phyloP scores from a whole-genome alignment of 305 asterid genomes.

The Rubia tinctorum region DNA sequence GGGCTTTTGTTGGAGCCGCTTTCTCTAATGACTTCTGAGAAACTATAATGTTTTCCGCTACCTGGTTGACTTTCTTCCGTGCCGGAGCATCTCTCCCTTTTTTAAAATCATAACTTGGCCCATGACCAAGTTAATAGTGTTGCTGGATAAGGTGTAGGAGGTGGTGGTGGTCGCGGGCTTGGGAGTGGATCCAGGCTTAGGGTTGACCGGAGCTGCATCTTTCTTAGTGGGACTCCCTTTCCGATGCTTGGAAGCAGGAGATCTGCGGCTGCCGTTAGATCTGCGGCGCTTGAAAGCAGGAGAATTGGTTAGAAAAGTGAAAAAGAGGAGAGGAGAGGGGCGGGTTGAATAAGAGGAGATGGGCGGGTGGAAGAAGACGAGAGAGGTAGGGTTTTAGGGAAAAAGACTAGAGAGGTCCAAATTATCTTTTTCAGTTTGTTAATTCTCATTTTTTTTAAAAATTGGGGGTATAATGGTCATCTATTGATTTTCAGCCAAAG shows the following conservation, averaged over 20 bases:
- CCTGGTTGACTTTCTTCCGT: not conserved
- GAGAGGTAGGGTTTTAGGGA: too few relatives aligned
- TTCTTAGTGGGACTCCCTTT: slow-evolving; percentile 12
- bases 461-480: too few relatives aligned
- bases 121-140: not conserved
- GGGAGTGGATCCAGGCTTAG: slow-evolving; percentile 9
- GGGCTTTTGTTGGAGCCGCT: not conserved
- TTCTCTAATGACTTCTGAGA: not conserved
- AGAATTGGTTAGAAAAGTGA: too few relatives aligned
- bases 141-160: not conserved
- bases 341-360: too few relatives aligned
- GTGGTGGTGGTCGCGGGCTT: not conserved
- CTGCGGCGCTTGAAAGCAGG: too few relatives aligned
- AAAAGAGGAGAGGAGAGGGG: too few relatives aligned
- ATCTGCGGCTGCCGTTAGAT: not conserved
- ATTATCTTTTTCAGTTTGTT: too few relatives aligned
- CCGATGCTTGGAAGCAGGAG: slow-evolving; percentile 5
- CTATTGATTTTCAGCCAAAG: too few relatives aligned
- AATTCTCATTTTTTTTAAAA: too few relatives aligned
- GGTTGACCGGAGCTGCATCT: not conserved
- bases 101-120: slow-evolving; percentile 7
- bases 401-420: too few relatives aligned
- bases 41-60: not conserved
- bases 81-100: not conserved
- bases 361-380: too few relatives aligned